Evolutionary conservation across 768 basidiomycete species (phyloP), one percentile per base, ranked within the genome.

Genomic region (Gymnopilus junonius): DNA sequence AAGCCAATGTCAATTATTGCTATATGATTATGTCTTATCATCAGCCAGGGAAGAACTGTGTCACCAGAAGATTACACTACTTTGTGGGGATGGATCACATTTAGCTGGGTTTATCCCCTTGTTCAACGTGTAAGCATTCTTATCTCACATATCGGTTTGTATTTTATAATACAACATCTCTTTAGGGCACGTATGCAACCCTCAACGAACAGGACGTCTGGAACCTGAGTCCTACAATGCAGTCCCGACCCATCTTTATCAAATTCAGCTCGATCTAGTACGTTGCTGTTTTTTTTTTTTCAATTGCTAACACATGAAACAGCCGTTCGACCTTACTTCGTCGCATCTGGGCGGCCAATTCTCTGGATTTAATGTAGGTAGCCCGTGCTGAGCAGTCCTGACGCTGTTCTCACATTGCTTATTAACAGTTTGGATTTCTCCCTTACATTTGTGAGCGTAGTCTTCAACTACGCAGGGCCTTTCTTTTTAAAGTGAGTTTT

Each of bases 381-480:
- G 3, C 17, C n/a, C 10, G 1, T 31, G 21, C 37, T 25, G 14
- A 45, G 23, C 17, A 46, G 15, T 23, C 12, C 8, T 34, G 21
- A 15, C 6, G 14, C 39, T 1, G 31, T 42, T 46, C 51, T 51
- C 58, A 65, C 29, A 48, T 12, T 48, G n/a, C 54, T 32, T 7
- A 51, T 56, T 46, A 58, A 55, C 43, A 86, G 85, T 29, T 63
- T 93, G 45, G 94, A 95, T 71, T 87, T 89, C 63, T 14, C 67
- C 2, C 76, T 95, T 42, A 93, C 94, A 0, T 76, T 89, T 62
- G 70, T 89, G 59, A 88, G 88, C 66, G 88, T 95, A 31, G 31
- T 84, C 0, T 90, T 94, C 76, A 91, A 90, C 67, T 97, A 95
- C 75, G 82, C 87, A 0, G 85, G 86, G 0, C 95, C 95, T 7